phyloP scores from a whole-genome alignment of 768 basidiomycete species.

The Lentinula boryana region DNA sequence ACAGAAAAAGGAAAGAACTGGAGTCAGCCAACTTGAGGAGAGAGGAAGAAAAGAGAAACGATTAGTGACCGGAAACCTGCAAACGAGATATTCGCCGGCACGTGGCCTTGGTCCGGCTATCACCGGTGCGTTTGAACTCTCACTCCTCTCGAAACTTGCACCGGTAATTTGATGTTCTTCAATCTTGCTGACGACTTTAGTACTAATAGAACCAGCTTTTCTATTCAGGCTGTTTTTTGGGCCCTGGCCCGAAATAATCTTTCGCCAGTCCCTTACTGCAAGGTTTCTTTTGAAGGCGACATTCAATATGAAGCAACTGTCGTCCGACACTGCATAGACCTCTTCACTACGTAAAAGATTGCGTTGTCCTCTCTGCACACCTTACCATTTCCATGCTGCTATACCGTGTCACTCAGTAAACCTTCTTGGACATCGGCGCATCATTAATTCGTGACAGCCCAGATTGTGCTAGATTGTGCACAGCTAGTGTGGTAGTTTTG shows the following conservation, averaged over 20 bases:
- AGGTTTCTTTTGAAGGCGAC: no score
- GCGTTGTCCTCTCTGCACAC: background rate
- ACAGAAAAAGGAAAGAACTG: conserved; percentile 1
- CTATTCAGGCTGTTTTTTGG: no score
- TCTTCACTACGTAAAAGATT: background rate
- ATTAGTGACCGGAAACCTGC: background rate
- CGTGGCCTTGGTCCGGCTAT: background rate
- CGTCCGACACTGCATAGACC: no score
- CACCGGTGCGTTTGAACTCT: background rate
- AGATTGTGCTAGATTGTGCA: background rate
- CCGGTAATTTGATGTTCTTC: no score
- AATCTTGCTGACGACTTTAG: no score
- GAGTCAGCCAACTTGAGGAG: background rate
- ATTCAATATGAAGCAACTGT: no score
- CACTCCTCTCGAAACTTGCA: no score
- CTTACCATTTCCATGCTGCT: background rate
- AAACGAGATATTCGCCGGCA: background rate
- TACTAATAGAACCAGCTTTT: no score
- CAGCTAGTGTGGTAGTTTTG: no score
- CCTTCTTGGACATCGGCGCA: background rate
- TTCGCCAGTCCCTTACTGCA: no score
- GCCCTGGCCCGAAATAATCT: no score
- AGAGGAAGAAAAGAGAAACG: background rate
- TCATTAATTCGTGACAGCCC: background rate
- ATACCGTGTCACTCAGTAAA: background rate